phyloP scores from a whole-genome alignment of 345 rosid genomes.

The Psidium guajava region DNA sequence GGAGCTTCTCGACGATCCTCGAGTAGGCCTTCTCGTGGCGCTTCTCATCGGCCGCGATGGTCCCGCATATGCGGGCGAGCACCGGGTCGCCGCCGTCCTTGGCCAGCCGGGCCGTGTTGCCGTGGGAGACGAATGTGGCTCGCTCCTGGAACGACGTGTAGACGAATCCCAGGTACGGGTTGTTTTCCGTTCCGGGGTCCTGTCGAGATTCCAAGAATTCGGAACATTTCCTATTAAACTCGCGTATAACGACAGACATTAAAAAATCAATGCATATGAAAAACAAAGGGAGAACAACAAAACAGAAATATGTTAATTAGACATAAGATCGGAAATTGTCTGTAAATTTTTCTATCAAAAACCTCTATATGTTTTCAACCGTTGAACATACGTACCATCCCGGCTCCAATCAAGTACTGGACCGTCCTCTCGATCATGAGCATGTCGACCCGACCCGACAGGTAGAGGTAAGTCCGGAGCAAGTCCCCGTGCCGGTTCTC shows the following conservation, averaged over 20 bases:
- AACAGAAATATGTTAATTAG: not conserved
- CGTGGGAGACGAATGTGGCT: constrained; percentile 76
- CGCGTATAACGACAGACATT: not conserved
- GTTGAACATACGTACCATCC: constrained; percentile 32
- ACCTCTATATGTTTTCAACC: not conserved
- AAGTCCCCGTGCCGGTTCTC: constrained; percentile 79
- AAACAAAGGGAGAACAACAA: not conserved
- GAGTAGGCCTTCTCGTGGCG: constrained; percentile 61
- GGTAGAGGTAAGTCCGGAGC: constrained; percentile 39
- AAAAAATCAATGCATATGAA: not conserved
- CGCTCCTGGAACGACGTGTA: constrained; percentile 90
- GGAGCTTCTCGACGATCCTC: constrained; percentile 47
- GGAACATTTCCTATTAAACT: not conserved
- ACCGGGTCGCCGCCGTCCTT: constrained; percentile 43
- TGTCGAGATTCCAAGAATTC: not conserved
- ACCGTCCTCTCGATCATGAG: constrained; percentile 46
- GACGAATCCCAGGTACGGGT: constrained; percentile 68
- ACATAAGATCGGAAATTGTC: not conserved
- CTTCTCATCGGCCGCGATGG: constrained; percentile 65
- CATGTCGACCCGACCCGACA: constrained; percentile 81
- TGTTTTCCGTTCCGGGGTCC: constrained; percentile 68
- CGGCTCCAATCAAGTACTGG: constrained; percentile 53
- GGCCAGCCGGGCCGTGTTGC: constrained; percentile 64
- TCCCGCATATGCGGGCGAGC: constrained; percentile 57
- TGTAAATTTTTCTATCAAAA: not conserved